Base-by-base conservation (phyloP, 2,329 filamentous ascomycete species). In the Madurella fahalii region DNA sequence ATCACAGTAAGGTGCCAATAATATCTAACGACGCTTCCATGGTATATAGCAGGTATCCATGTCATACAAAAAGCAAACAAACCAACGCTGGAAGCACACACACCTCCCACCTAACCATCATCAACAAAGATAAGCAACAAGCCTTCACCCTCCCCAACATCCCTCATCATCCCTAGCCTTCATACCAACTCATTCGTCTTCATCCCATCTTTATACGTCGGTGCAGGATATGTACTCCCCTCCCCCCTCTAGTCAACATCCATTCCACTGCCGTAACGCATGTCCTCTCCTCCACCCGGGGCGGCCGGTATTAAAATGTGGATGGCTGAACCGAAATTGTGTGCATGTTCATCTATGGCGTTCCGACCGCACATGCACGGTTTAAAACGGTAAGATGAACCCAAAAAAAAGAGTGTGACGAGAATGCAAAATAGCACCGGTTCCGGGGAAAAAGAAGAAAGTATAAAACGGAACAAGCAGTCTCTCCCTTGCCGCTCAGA, bases 401-500 rank as follows among this genome's bases (percentile, higher is more conserved):
- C 31, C 43, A 7, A 9, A 40, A 37, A 44, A 56, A 60, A 60
- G 58, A 61, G 52, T 46, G 61, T 59, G 50, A 50, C 42, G 56
- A 61, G 58, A 48, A 52, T 46, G 51, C 30, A 61, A 58, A 60
- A 50, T 54, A 58, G 52, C 52, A 47, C 45, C 50, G 52, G 43
- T 53, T 43, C 50, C 40, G n/a, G 43, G 55, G 44, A 58, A 53
- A 32, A 51, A 15, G 41, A 32, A 16, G 39, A 44, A 48, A 9
- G 13, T 42, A 50, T 15, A 13, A n/a, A 31, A 43, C 34, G 42
- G 43, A 47, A 15, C 43, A 40, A 41, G 32, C 54, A 43, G 18
- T 39, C 42, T n/a, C 20, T 41, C 17, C 30, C 9, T 9, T 17
- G n/a, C 31, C 41, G 40, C 13, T 66, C 65, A 67, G 57, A 68